A percentile compares a stretch with the other conserved stretches of the same genome.
These are phyloP conservation scores for Lasiodiplodia gonubiensis DNA, from an alignment of 2,329 filamentous ascomycete genomes.

Conservation along the genomic window DNA sequence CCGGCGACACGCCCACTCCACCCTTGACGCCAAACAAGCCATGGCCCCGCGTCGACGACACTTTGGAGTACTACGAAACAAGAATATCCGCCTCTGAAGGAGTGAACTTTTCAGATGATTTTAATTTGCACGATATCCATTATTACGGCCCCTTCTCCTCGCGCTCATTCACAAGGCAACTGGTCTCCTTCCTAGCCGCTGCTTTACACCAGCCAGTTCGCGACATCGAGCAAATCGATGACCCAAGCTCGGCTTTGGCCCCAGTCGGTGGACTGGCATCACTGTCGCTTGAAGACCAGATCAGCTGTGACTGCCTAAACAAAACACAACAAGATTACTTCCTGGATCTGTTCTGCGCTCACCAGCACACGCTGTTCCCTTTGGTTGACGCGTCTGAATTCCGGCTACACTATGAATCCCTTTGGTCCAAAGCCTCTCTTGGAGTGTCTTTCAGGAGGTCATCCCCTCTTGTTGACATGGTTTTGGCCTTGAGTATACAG, in stretches of 20 bases:
- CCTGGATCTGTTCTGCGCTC: conserved; percentile 56
- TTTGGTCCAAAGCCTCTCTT: conserved; percentile 33
- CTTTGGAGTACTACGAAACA: conserved; percentile 13
- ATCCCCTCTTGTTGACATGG: conserved; percentile 59
- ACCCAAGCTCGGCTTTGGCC: background rate
- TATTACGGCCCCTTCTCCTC: conserved; percentile 53
- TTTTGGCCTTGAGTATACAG: conserved; percentile 60
- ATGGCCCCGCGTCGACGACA: background rate
- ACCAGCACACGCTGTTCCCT: conserved; percentile 51
- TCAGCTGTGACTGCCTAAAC: conserved; percentile 41
- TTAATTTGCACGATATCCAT: background rate
- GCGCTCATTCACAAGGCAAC: conserved; percentile 54
- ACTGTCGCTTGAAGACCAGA: conserved; percentile 12
- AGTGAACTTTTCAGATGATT: background rate
- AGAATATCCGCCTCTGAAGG: background rate
- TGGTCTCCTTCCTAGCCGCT: conserved; percentile 46
- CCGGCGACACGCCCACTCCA: background rate
- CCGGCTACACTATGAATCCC: conserved; percentile 47
- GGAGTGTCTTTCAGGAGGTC: conserved; percentile 42
- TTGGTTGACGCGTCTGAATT: conserved; percentile 56
- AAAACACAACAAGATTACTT: conserved; percentile 55
- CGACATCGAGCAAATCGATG: background rate
- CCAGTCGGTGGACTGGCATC: conserved; percentile 1
- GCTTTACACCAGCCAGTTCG: conserved; percentile 42
- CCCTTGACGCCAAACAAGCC: background rate